Evolutionary conservation across 768 basidiomycete species (phyloP).

Genomic region (Dendrothele bispora): DNA sequence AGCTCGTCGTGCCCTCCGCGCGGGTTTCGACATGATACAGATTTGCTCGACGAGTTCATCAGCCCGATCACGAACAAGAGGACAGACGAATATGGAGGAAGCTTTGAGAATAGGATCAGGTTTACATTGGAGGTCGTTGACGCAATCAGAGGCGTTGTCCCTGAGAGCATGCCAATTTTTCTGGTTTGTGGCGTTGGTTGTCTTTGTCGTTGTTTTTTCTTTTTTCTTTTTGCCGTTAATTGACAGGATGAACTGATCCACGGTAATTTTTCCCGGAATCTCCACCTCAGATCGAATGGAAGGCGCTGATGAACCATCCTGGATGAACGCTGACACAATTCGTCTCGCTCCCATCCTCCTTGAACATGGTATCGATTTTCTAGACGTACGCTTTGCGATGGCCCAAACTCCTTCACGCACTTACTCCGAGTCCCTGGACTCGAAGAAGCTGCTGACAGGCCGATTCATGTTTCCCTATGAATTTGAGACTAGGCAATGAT

Average conservation of each 20-base stretch:
- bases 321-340: conserved; percentile 70
- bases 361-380: conserved; percentile 67
- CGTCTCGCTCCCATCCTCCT: conserved; percentile 56
- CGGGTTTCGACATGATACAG: conserved; percentile 61
- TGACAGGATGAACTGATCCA: no score
- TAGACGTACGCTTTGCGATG: conserved; percentile 74
- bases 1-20: conserved; percentile 50
- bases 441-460: no score
- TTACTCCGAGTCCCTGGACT: no score
- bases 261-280: conserved; percentile 35
- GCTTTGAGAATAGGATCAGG: conserved; percentile 66
- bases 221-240: no score
- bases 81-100: conserved; percentile 71
- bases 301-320: conserved; percentile 59
- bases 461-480: no score
- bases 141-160: conserved; percentile 59
- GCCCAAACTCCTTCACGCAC: no score
- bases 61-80: conserved; percentile 62
- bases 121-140: conserved; percentile 64
- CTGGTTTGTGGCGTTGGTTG: conserved; percentile 43
- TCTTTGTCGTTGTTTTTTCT: conserved; percentile 37
- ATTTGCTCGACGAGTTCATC: conserved; percentile 58
- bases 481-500: no score
- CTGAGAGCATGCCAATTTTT: conserved; percentile 65
- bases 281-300: conserved; percentile 78